Conservation (phyloP, 1,139 yeast genomes). For the Debaryomycetaceae sp. region DNA sequence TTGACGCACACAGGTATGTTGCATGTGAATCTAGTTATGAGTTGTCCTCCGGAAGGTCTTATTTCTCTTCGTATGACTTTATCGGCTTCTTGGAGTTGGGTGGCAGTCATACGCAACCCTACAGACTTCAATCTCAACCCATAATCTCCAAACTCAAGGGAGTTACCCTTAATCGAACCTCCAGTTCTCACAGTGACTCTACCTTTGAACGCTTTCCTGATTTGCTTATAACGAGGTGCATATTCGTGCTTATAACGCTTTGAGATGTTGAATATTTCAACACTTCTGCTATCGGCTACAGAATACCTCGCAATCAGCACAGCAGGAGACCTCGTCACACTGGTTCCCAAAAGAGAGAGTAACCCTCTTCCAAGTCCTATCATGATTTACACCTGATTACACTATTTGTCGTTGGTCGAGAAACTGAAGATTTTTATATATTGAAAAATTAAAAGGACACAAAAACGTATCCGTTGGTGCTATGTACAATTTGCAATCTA, state of each 20-base stretch:
- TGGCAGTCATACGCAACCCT: conserved; percentile 85
- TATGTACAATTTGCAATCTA: conserved; percentile 15
- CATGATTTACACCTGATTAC: conserved; percentile 2
- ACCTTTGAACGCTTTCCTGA: conserved; percentile 88
- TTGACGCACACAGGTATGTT: conserved; percentile 90
- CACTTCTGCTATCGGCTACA: neutral
- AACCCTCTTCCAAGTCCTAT: conserved; percentile 8
- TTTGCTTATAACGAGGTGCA: conserved; percentile 74
- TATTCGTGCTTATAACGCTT: conserved; percentile 75
- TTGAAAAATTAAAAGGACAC: neutral
- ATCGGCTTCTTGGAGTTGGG: conserved; percentile 89
- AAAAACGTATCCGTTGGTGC: neutral
- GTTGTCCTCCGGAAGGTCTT: conserved; percentile 65
- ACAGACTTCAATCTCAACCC: conserved; percentile 86
- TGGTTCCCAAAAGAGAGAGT: neutral
- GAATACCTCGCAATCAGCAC: neutral
- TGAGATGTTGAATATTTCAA: neutral
- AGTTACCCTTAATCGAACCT: conserved; percentile 87
- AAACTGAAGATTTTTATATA: neutral
- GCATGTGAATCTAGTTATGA: conserved; percentile 79
- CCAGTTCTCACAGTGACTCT: conserved; percentile 93
- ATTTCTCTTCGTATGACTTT: conserved; percentile 77
- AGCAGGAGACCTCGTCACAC: neutral
- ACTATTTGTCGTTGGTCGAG: neutral
- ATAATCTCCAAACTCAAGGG: conserved; percentile 73